A percentile compares a stretch with the other conserved stretches of the same genome.
Evolutionary conservation across 345 rosid species (phyloP).

Genomic region (Punica granatum): DNA sequence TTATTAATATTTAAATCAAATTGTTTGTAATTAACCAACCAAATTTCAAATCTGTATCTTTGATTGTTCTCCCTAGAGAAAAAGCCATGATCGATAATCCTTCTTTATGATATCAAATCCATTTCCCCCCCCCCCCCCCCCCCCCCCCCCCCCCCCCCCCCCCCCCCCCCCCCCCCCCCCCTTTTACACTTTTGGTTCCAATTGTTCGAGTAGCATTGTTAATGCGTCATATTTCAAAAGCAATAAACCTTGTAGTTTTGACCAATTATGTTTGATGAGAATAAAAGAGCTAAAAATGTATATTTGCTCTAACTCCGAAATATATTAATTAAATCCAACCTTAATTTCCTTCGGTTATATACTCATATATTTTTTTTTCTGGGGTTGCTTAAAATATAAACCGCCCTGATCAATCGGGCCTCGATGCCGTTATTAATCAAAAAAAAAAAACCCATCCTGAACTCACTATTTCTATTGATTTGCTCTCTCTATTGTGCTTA

Average conservation of each 20-base stretch:
- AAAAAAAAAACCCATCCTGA: too few species aligned
- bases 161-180: too few species aligned
- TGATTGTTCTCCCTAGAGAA: neutral
- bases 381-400: neutral
- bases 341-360: neutral
- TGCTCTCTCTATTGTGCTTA: too few species aligned
- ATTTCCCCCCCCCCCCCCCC: neutral
- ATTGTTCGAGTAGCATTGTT: neutral
- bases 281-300: neutral
- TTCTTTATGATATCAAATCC: neutral
- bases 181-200: neutral
- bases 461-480: too few species aligned
- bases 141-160: too few species aligned
- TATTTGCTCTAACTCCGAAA: neutral
- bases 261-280: slow-evolving; percentile 5
- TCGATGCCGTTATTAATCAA: too few species aligned
- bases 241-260: neutral
- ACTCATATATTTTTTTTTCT: neutral
- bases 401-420: too few species aligned
- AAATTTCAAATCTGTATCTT: neutral
- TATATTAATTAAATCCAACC: neutral
- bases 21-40: neutral
- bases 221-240: slow-evolving; percentile 8
- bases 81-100: neutral
- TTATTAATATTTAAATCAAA: neutral